phyloP scores from a whole-genome alignment of 805 yeast species.

The Ogataea siamensis region DNA sequence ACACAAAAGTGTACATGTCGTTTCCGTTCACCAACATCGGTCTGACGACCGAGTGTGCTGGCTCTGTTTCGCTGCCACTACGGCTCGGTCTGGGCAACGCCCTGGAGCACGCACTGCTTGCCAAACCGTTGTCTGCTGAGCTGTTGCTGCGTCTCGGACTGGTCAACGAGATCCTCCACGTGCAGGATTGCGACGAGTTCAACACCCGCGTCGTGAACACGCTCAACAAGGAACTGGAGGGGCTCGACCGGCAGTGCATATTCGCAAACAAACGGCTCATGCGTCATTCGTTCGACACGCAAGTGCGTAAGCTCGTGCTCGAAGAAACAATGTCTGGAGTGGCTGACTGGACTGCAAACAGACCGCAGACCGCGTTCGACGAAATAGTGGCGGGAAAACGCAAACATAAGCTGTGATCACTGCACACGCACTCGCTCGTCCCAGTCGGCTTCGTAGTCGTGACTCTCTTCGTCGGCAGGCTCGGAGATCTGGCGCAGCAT shows the following conservation, averaged over 20 bases:
- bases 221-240: constrained; percentile 35
- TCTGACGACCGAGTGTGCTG: constrained; percentile 77
- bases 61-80: constrained; percentile 62
- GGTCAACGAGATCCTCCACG: constrained; percentile 54
- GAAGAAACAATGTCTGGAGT: constrained; percentile 70
- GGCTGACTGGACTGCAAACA: constrained; percentile 65
- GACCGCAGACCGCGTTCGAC: constrained; percentile 67
- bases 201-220: constrained; percentile 40
- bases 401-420: constrained; percentile 51
- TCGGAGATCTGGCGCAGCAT: constrained; percentile 42
- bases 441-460: constrained; percentile 55
- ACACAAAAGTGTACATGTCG: constrained; percentile 54
- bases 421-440: constrained; percentile 36
- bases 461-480: constrained; percentile 51
- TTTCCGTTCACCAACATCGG: constrained; percentile 83
- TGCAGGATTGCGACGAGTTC: constrained; percentile 38
- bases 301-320: constrained; percentile 51
- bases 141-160: constrained; percentile 59
- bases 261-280: constrained; percentile 45
- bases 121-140: constrained; percentile 61
- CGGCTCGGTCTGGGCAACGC: constrained; percentile 74
- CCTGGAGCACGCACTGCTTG: constrained; percentile 68
- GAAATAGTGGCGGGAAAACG: constrained; percentile 52
- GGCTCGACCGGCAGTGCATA: constrained; percentile 46
- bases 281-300: constrained; percentile 31